A percentile compares a stretch with the other conserved stretches of the same genome.
These are phyloP conservation scores for Nannochloropsis oceanica DNA, from an alignment of 108 stramenopile genomes.

Conservation along the genomic window DNA sequence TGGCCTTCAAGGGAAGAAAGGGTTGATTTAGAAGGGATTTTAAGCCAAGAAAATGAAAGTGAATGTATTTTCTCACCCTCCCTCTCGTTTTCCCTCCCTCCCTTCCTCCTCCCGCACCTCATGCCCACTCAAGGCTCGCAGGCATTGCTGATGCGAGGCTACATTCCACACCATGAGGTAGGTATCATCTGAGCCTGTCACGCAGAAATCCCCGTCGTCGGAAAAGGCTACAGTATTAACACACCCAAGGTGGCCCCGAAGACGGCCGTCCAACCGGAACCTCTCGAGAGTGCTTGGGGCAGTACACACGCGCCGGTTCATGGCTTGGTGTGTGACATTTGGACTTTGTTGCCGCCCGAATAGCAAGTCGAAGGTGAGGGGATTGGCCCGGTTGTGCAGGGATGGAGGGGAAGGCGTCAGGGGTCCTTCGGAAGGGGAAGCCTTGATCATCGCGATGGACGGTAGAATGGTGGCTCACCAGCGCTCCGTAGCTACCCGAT, in stretches of 20 bases:
- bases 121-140: not conserved
- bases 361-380: not conserved
- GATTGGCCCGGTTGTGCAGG: too few species aligned
- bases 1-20: not conserved
- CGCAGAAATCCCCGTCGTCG: slow-evolving; percentile 18
- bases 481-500: not conserved
- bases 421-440: too few species aligned
- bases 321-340: not conserved
- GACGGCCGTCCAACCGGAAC: not conserved
- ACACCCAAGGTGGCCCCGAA: slow-evolving; percentile 10
- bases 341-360: not conserved
- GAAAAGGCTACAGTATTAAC: slow-evolving; percentile 28
- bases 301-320: not conserved
- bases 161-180: slow-evolving; percentile 10
- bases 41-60: not conserved
- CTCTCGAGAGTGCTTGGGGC: not conserved
- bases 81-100: not conserved
- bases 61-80: not conserved
- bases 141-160: not conserved
- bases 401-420: too few species aligned
- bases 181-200: slow-evolving; percentile 25
- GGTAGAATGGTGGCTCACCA: not conserved
- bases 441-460: too few species aligned
- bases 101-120: not conserved
- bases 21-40: not conserved